Conservation (phyloP, 2,329 filamentous ascomycete genomes). For the Neopestalotiopsis sp. region DNA sequence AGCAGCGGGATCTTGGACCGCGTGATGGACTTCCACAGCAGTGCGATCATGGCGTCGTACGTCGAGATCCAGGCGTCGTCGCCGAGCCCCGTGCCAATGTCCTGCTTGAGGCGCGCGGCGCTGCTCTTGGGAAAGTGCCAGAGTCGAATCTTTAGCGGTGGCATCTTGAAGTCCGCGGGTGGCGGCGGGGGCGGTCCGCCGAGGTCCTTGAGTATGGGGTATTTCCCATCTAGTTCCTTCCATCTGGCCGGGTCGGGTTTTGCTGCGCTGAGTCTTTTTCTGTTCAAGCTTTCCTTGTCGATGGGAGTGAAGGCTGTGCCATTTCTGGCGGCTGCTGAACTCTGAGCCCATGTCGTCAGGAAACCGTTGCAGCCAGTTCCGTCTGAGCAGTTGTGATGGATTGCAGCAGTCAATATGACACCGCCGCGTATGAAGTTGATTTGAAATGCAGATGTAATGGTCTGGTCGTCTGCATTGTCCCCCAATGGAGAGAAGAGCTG, state of each 20-base stretch:
- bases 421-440: conserved; percentile 35
- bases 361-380: conserved; percentile 34
- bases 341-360: conserved; percentile 33
- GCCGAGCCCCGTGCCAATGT: background rate
- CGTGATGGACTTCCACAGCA: conserved; percentile 31
- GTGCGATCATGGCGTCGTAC: conserved; percentile 32
- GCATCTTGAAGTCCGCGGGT: conserved; percentile 32
- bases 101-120: conserved; percentile 26
- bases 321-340: conserved; percentile 25
- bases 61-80: conserved; percentile 29
- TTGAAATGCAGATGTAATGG: conserved; percentile 28
- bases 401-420: conserved; percentile 32
- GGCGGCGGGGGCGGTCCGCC: conserved; percentile 26
- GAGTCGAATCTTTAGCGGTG: conserved; percentile 26
- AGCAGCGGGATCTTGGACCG: conserved; percentile 29
- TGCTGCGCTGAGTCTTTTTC: background rate
- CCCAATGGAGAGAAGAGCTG: conserved; percentile 22
- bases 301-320: conserved; percentile 23
- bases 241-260: background rate
- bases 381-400: conserved; percentile 32
- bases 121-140: conserved; percentile 31
- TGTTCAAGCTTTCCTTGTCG: background rate
- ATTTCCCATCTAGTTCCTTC: conserved; percentile 20
- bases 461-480: conserved; percentile 21
- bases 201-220: conserved; percentile 22